Evolutionary conservation across 495 filamentous ascomycete genomes (phyloP), one percentile per base, ranked within the genome.

Genomic region (Paragyromitra xinjiangensis): DNA sequence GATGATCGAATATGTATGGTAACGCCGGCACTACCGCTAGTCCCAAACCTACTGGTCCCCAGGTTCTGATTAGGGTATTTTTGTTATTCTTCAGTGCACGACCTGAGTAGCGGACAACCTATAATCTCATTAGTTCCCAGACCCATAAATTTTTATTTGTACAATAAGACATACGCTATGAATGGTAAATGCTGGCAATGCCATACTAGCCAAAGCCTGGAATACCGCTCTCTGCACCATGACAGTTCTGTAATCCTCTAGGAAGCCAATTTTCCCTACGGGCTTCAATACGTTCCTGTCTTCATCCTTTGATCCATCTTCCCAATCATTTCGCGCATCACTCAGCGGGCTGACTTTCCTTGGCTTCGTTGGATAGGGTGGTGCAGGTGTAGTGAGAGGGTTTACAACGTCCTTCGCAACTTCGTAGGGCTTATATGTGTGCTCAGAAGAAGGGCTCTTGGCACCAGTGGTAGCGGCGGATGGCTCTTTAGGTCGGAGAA

Each of bases 161-260:
- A 37, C 48, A 11, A 22, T 22, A 22, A 24, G 26, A 55, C 53
- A 29, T 79, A 79, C 87, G 66, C 90, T 92, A 82, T 99, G 95
- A 69, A 99, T 98, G 0, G 95, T 99, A 71, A 99, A 93, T 0
- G 95, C 95, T 2, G 95, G 95, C 73, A 98, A 82, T 8, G 92
- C 95, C 95, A 99, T 99, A 82, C 89, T 92, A 2, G 95, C 95
- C 61, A 99, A 66, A 77, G 88, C 88, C 86, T 99, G 95, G 83
- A 99, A 99, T 4, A 97, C 86, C 0, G 90, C 93, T 29, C 95
- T 87, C 85, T 98, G 92, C 45, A 89, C 91, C 94, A 97, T 96
- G 8, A 98, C 92, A 70, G 93, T 90, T 16, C 94, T 86, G 75
- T 93, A 99, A 83, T 99, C 95, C 79, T 99, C 94, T 19, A 97